phyloP scores from a whole-genome alignment of 306 rosid genomes.

The Benincasa hispida region DNA sequence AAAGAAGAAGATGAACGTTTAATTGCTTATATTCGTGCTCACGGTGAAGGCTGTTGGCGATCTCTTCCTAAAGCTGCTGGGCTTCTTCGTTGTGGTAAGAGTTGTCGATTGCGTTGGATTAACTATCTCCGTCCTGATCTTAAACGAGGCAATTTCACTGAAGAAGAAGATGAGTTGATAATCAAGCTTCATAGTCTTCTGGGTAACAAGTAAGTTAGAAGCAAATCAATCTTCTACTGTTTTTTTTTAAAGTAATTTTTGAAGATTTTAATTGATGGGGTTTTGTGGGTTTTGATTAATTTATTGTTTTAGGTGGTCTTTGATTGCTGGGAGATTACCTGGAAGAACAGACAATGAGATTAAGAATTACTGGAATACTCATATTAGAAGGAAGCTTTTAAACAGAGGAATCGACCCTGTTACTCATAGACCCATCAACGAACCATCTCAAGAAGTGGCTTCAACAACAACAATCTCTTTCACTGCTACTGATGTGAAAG shows the following conservation, averaged over 20 bases:
- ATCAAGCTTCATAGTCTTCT: slow-evolving; percentile 95
- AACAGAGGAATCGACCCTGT: slow-evolving; percentile 94
- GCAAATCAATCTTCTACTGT: not conserved
- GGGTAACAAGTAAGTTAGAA: slow-evolving; percentile 84
- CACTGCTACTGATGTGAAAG: slow-evolving; percentile 26
- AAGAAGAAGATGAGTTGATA: slow-evolving; percentile 92
- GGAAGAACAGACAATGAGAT: slow-evolving; percentile 98
- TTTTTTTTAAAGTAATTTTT: not conserved
- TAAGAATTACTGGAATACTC: slow-evolving; percentile 96
- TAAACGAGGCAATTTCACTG: slow-evolving; percentile 87
- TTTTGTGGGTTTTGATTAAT: not conserved
- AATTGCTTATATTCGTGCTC: slow-evolving; percentile 72
- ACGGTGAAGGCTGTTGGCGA: slow-evolving; percentile 96
- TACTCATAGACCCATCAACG: slow-evolving; percentile 65
- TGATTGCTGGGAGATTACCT: slow-evolving; percentile 86
- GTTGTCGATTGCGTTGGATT: slow-evolving; percentile 95
- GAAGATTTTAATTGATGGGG: slow-evolving; percentile 11
- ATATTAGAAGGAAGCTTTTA: slow-evolving; percentile 85
- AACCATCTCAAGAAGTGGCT: slow-evolving; percentile 25
- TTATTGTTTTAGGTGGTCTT: slow-evolving; percentile 56
- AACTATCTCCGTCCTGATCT: slow-evolving; percentile 96
- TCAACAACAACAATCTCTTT: slow-evolving; percentile 46
- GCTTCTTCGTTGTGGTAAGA: slow-evolving; percentile 91
- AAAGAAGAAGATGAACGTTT: slow-evolving; percentile 94
- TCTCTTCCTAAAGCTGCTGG: slow-evolving; percentile 98